Evolutionary conservation across 1,139 yeast genomes (phyloP).

Genomic region (Lizanozyma gosingica): DNA sequence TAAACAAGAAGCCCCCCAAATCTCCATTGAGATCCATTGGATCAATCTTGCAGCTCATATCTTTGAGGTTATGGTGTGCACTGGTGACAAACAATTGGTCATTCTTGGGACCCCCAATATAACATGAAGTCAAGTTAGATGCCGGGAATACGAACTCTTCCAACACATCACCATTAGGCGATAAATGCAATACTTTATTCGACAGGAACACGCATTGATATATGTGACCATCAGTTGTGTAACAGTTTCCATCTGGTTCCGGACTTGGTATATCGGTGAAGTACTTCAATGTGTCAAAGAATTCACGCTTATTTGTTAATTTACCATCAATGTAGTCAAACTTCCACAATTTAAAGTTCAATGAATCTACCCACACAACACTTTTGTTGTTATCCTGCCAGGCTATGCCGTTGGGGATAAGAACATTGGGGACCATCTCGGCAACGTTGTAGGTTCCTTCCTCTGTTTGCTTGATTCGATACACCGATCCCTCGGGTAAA

Average conservation of each 20-base stretch:
- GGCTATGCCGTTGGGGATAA: slow-evolving; percentile 74
- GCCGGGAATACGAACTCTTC: slow-evolving; percentile 55
- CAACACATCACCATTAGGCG: slow-evolving; percentile 39
- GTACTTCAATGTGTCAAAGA: slow-evolving; percentile 20
- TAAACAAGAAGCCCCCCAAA: slow-evolving; percentile 41
- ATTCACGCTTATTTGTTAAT: slow-evolving; percentile 32
- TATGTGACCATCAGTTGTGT: slow-evolving; percentile 53
- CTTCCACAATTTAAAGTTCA: slow-evolving; percentile 47
- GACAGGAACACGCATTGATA: slow-evolving; percentile 67
- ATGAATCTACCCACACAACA: slow-evolving; percentile 69
- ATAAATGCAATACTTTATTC: slow-evolving; percentile 43
- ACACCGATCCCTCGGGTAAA: slow-evolving; percentile 34
- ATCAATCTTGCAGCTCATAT: slow-evolving; percentile 22
- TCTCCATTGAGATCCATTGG: slow-evolving; percentile 34
- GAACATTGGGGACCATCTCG: slow-evolving; percentile 15
- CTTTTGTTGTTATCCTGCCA: slow-evolving; percentile 45
- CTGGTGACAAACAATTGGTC: slow-evolving; percentile 63
- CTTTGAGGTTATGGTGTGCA: slow-evolving; percentile 43
- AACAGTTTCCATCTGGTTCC: slow-evolving; percentile 78
- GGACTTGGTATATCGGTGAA: slow-evolving; percentile 14
- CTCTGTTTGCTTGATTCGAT: slow-evolving; percentile 28
- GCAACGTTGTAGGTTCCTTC: slow-evolving; percentile 24
- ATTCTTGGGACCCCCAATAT: slow-evolving; percentile 54
- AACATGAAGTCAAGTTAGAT: slow-evolving; percentile 55
- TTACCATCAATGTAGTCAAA: slow-evolving; percentile 50